phyloP scores from a whole-genome alignment of 2,329 filamentous ascomycete genomes.

The Pseudogymnoascus sp. region DNA sequence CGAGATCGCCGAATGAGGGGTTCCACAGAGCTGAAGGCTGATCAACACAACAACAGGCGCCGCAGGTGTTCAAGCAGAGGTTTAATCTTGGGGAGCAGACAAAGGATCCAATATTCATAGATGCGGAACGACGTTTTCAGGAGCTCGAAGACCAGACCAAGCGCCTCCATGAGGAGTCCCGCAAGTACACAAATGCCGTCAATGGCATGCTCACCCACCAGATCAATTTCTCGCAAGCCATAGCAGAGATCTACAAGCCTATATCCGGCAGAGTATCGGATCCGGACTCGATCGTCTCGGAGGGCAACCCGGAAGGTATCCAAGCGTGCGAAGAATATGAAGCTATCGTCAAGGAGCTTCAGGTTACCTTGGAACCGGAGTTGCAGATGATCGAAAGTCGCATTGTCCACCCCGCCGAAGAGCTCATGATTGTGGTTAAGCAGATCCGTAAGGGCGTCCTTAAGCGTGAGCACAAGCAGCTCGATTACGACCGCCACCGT shows the following conservation, averaged over 20 bases:
- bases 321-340: constrained; percentile 95
- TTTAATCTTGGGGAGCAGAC: constrained; percentile 96
- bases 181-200: constrained; percentile 96
- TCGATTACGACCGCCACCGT: constrained; percentile 88
- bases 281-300: constrained; percentile 69
- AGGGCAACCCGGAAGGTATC: constrained; percentile 90
- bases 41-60: constrained; percentile 48
- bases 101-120: constrained; percentile 89
- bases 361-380: constrained; percentile 81
- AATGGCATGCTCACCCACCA: constrained; percentile 97
- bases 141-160: constrained; percentile 95
- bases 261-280: constrained; percentile 95
- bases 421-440: constrained; percentile 91
- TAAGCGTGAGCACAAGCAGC: constrained; percentile 95
- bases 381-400: constrained; percentile 94
- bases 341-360: constrained; percentile 78
- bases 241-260: constrained; percentile 94
- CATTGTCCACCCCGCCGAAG: constrained; percentile 85
- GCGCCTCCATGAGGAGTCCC: constrained; percentile 91
- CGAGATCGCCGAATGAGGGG: background rate
- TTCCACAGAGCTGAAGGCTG: constrained; percentile 14
- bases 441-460: constrained; percentile 78
- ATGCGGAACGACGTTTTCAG: constrained; percentile 86
- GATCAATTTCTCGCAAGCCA: constrained; percentile 95
- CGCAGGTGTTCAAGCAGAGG: constrained; percentile 81